A percentile compares a stretch with the other conserved stretches of the same genome.
Conservation (phyloP, 202 grass and related monocot genomes). For the Schoenoplectus tabernaemontani region DNA sequence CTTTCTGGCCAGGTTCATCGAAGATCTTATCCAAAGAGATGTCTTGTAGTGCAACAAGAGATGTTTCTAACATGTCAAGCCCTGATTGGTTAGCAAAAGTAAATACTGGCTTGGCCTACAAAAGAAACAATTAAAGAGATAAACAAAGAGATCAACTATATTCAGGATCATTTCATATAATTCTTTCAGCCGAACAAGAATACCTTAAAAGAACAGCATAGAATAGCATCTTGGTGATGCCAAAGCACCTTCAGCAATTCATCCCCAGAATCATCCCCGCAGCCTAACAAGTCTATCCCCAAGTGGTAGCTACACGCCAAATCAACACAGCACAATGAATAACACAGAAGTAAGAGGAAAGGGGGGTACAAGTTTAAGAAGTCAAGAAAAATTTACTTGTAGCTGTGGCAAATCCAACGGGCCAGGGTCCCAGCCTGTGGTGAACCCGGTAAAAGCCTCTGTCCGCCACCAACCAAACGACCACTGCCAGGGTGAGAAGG, state of each 20-base stretch:
- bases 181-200: neutral
- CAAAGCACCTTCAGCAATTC: constrained; percentile 81
- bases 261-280: constrained; percentile 47
- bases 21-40: constrained; percentile 93
- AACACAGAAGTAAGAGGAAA: neutral
- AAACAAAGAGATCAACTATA: neutral
- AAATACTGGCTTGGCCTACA: constrained; percentile 69
- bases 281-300: constrained; percentile 58
- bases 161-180: neutral
- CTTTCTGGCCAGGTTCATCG: constrained; percentile 60
- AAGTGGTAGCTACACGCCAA: constrained; percentile 54
- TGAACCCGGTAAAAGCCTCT: constrained; percentile 50
- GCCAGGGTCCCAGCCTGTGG: constrained; percentile 73
- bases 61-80: constrained; percentile 94
- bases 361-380: neutral
- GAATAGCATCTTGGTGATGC: constrained; percentile 91
- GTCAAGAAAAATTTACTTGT: constrained; percentile 50
- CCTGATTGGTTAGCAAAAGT: constrained; percentile 92
- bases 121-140: neutral
- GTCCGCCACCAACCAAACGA: constrained; percentile 27
- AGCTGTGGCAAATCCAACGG: constrained; percentile 81
- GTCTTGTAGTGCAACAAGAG: constrained; percentile 74
- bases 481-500: constrained; percentile 39
- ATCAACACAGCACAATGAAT: constrained; percentile 8
- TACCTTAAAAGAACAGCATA: constrained; percentile 87